Percentiles rank a stretch among this genome's conserved stretches.
Conservation (phyloP, 192 early-diverging fungal genomes). For the Backusella parvicylindrica region DNA sequence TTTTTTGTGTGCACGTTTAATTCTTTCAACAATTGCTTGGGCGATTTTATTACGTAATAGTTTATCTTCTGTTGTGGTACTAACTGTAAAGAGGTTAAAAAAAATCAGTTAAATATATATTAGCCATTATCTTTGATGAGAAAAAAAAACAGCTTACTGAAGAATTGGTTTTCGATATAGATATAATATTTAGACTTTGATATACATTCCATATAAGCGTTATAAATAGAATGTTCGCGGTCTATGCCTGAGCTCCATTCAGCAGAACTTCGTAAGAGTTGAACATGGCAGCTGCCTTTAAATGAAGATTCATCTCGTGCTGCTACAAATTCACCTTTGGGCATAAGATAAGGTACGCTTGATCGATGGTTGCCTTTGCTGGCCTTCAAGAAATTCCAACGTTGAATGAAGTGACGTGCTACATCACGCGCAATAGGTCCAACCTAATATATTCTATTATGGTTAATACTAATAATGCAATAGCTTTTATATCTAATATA, state of each 20-base stretch:
- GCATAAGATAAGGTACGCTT: slow-evolving; percentile 63
- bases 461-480: not conserved
- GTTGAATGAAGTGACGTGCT: slow-evolving; percentile 82
- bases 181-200: slow-evolving; percentile 40
- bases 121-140: not conserved
- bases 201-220: slow-evolving; percentile 59
- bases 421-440: slow-evolving; percentile 77
- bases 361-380: slow-evolving; percentile 58
- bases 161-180: slow-evolving; percentile 95
- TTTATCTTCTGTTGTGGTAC: slow-evolving; percentile 19
- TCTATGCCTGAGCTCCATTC: slow-evolving; percentile 67
- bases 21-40: slow-evolving; percentile 68
- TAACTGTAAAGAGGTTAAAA: not conserved
- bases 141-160: slow-evolving; percentile 45
- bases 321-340: slow-evolving; percentile 70
- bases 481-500: not conserved
- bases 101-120: not conserved
- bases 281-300: slow-evolving; percentile 60
- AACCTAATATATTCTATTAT: slow-evolving; percentile 22
- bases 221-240: slow-evolving; percentile 67
- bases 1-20: slow-evolving; percentile 66
- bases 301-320: slow-evolving; percentile 51
- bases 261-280: slow-evolving; percentile 63
- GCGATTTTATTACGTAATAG: slow-evolving; percentile 22
- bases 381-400: slow-evolving; percentile 85